Evolutionary conservation across 441 rosid genomes (phyloP).

Genomic region (Cnidoscolus chayamansa): DNA sequence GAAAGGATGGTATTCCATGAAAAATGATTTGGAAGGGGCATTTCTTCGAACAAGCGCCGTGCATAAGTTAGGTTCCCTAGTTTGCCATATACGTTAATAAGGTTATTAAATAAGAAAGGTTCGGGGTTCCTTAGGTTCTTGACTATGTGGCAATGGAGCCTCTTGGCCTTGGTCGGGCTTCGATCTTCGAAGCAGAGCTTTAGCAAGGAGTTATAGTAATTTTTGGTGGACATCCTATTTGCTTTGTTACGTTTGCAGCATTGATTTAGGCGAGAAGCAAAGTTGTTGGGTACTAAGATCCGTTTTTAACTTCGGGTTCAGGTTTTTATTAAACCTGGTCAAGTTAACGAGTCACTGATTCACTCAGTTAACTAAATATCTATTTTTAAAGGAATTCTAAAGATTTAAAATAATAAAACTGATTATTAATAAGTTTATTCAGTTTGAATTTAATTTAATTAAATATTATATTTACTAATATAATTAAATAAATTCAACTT

Average conservation of each 20-base stretch:
- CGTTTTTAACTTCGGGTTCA: constrained; percentile 6
- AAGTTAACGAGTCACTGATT: no score
- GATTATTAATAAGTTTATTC: no score
- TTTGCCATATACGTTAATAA: constrained; percentile 39
- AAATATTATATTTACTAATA: no score
- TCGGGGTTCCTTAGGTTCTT: constrained; percentile 53
- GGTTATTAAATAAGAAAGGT: constrained; percentile 53
- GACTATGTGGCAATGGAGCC: constrained; percentile 56
- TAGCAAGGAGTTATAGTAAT: constrained; percentile 52
- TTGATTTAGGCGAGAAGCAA: constrained; percentile 34
- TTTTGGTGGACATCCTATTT: constrained; percentile 38
- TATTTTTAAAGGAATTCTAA: no score
- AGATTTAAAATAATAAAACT: no score
- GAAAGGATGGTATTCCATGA: constrained; percentile 86
- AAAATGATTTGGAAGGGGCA: constrained; percentile 54
- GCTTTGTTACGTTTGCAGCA: neutral
- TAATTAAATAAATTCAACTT: no score
- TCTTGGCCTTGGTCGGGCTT: constrained; percentile 47
- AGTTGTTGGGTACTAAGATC: neutral
- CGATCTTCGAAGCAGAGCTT: constrained; percentile 54
- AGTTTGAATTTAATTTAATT: no score
- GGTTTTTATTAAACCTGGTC: no score
- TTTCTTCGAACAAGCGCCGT: constrained; percentile 58
- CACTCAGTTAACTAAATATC: no score
- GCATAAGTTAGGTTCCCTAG: constrained; percentile 51